phyloP scores from a whole-genome alignment of 139 green algal genomes.

The Ettlia oleoabundans region DNA sequence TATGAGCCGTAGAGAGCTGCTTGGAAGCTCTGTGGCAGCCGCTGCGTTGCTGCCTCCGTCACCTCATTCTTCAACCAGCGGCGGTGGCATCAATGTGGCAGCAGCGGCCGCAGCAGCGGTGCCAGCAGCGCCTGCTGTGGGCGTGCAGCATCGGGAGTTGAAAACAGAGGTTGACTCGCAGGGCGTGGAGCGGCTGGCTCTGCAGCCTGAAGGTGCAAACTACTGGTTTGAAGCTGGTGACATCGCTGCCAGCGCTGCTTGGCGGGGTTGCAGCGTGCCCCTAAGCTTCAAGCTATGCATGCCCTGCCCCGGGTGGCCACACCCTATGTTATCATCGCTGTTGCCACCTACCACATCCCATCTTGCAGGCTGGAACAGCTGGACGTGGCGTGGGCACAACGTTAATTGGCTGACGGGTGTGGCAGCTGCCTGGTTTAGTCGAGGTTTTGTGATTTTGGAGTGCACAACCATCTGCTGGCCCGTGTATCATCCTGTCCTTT shows the following conservation, averaged over 20 bases:
- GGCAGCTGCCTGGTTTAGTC: constrained; percentile 14
- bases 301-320: too few relatives aligned
- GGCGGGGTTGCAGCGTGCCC: too few relatives aligned
- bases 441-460: too few relatives aligned
- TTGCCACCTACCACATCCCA: too few relatives aligned
- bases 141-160: not conserved
- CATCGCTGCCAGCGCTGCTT: too few relatives aligned
- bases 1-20: constrained; percentile 13
- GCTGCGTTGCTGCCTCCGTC: constrained; percentile 3
- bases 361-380: constrained; percentile 68
- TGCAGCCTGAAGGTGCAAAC: constrained; percentile 35
- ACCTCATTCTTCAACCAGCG: too few relatives aligned
- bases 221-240: too few relatives aligned
- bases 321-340: too few relatives aligned
- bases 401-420: constrained; percentile 60
- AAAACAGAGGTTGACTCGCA: not conserved
- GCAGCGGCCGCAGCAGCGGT: not conserved
- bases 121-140: not conserved
- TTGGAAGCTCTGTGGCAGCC: not conserved
- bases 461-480: too few relatives aligned
- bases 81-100: not conserved
- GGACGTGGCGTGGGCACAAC: constrained; percentile 63
- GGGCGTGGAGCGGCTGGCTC: constrained; percentile 29
- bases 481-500: too few relatives aligned
- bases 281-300: too few relatives aligned